These are phyloP conservation scores for Immersiella caudata DNA, from an alignment of 495 filamentous ascomycete species.

Conservation along the genomic window DNA sequence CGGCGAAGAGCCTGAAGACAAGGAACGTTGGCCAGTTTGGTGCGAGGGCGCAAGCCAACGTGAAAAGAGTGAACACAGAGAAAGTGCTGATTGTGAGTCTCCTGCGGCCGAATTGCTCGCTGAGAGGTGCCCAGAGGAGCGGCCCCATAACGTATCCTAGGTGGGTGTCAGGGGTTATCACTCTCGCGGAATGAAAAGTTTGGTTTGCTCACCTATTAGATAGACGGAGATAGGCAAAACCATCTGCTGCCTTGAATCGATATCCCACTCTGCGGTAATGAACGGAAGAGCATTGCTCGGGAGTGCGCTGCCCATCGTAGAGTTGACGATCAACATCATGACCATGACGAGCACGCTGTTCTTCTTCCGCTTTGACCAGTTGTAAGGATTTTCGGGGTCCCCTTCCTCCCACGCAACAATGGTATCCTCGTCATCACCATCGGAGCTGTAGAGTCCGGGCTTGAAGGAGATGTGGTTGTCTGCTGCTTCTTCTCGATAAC, in stretches of 20 bases:
- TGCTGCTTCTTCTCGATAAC: constrained; percentile 42
- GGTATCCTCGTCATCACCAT: constrained; percentile 28
- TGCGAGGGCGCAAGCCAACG: constrained; percentile 68
- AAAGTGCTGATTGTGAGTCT: constrained; percentile 64
- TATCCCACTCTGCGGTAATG: constrained; percentile 60
- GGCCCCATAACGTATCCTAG: constrained; percentile 45
- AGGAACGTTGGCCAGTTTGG: constrained; percentile 68
- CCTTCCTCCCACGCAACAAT: constrained; percentile 53
- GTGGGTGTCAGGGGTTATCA: background rate
- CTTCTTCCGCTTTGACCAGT: constrained; percentile 62
- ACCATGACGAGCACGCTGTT: constrained; percentile 56
- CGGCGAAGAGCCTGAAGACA: constrained; percentile 68
- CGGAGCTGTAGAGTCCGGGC: constrained; percentile 13
- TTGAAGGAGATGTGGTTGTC: constrained; percentile 30
- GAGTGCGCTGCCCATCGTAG: constrained; percentile 70
- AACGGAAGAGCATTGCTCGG: constrained; percentile 64
- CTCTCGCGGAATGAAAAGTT: background rate
- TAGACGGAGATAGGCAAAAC: constrained; percentile 79
- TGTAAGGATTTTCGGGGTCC: constrained; percentile 59
- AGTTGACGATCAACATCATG: constrained; percentile 70
- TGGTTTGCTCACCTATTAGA: constrained; percentile 53
- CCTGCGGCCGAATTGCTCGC: constrained; percentile 71
- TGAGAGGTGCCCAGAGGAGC: constrained; percentile 67
- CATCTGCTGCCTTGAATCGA: constrained; percentile 57
- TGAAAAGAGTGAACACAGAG: constrained; percentile 64